Base-by-base conservation (phyloP, 306 rosid species). In the Geum urbanum region DNA sequence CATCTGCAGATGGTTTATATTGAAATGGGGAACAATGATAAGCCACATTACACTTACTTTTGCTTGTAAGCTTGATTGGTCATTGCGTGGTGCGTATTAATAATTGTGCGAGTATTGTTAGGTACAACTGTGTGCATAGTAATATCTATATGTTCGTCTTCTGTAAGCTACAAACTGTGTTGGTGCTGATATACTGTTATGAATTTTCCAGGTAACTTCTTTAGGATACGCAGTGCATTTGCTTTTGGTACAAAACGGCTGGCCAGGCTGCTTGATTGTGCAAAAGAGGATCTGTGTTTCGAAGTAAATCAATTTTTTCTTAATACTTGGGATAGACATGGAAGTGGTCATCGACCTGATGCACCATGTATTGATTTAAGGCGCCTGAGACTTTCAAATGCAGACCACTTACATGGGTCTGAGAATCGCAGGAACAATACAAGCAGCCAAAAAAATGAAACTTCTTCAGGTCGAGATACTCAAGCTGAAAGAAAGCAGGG, bases 281-380 rank as follows among this genome's bases (percentile, higher is more conserved):
- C 95, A 18, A 79, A 88, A 70, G 95, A 89, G 52, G 92, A 89
- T 16, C 75, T 91, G 64, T 63, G 59, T 78, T 76, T 66, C 20
- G 99, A 95, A 88, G 88, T 95, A 78, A 89, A 91, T 77, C 96
- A 89, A 65, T 95, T 95, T 86, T 95, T 95, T 78, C 67, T 80
- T 71, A 95, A 95, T 84, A 95, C 99, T 48, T 95, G 97, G 99
- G 95, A 91, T 27, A 86, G 99, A 75, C 99, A 95, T 84, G 99
- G 95, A 63, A 91, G 87, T 76, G 97, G 97, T 71, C 91, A 89
- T 74, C 86, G 99, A 6, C 97, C 99, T 78, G 99, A 95, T 89
- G 97, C 88, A 53, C 96, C 92, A 59, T 82, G 66, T 79, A 86
- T 58, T 70, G 91, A 89, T 71, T 75, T 89, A 40, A 75, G 72